These are phyloP conservation scores for Bimuria novae-zelandiae DNA, from an alignment of 2,329 filamentous ascomycete species.

Conservation along the genomic window DNA sequence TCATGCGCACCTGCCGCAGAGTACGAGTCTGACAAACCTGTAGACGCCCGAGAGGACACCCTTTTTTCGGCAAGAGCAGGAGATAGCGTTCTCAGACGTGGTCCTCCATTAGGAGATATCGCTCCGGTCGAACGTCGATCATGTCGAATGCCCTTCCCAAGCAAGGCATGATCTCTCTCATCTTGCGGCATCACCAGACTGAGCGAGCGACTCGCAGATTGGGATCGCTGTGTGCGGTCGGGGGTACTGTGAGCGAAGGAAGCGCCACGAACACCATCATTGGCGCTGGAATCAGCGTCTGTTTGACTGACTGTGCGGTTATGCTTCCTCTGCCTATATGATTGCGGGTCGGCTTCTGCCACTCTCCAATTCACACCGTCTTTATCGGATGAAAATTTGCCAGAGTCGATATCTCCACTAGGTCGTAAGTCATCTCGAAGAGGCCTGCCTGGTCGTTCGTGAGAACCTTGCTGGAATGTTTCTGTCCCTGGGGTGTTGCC, in stretches of 20 bases:
- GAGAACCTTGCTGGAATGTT: neutral
- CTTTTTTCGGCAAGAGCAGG: neutral
- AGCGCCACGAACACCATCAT: neutral
- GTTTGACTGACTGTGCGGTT: neutral
- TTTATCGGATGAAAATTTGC: constrained; percentile 2
- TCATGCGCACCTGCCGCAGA: neutral
- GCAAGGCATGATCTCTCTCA: constrained; percentile 1
- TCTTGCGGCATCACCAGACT: constrained; percentile 6
- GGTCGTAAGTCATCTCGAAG: neutral
- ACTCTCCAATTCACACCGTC: constrained; percentile 5
- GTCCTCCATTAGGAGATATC: neutral
- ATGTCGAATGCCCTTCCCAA: neutral
- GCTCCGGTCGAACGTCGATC: neutral
- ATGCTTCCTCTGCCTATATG: constrained; percentile 1
- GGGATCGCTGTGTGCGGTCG: neutral
- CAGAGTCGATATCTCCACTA: neutral
- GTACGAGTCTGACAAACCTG: neutral
- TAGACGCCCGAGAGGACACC: neutral
- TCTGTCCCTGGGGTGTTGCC: neutral
- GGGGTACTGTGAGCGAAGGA: neutral
- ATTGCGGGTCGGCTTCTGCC: neutral
- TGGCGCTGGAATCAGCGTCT: neutral
- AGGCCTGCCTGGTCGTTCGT: neutral
- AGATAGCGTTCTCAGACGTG: neutral
- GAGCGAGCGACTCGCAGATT: neutral